Evolutionary conservation across 148 eudicot species (phyloP), one percentile per base, ranked within the genome.

Genomic region (Silene latifolia): DNA sequence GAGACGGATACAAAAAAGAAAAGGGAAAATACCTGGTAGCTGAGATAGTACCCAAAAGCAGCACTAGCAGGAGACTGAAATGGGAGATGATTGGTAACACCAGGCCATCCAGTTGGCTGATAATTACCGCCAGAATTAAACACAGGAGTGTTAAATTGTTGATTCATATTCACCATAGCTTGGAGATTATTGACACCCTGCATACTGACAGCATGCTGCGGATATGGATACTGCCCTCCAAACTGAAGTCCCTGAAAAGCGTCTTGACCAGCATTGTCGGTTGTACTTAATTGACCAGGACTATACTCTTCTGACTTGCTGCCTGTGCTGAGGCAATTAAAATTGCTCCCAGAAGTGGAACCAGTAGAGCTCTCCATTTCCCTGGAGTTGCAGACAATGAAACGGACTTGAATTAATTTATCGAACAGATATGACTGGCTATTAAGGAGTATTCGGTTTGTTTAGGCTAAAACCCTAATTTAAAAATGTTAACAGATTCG

Each of bases 361-460:
- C 76, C 82, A 25, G 79, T 76, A 47, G 71, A 80, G 75, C 82
- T 80, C 68, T 76, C 82, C 10, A 80, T 80, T 24, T 75, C 82
- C 76, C 82, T 80, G 76, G 35, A 32, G 35, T 32, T 32, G 35
- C 35, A 32, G 35, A 32, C 35, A 4, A 32, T 32, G 35, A 32
- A 32, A 32, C 5, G 35, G 35, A 32, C 35, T 32, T 32, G 5
- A 32, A 32, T 32, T 32, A 4, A 32, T 32, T 32, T 1, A 32
- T 32, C 35, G 35, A 32, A 32, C 5, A 24, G 44, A 65, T 57
- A 18, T 39, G 44, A 39, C 1, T 3, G 29, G 29, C 29, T 27
- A n/a, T n/a, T n/a, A n/a, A n/a, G n/a, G n/a, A n/a, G n/a, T n/a
- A n/a, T n/a, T n/a, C n/a, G n/a, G n/a, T n/a, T n/a, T n/a, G n/a